Base-by-base conservation (phyloP, 2,329 filamentous ascomycete species). In the Ophiostoma angusticollis region DNA sequence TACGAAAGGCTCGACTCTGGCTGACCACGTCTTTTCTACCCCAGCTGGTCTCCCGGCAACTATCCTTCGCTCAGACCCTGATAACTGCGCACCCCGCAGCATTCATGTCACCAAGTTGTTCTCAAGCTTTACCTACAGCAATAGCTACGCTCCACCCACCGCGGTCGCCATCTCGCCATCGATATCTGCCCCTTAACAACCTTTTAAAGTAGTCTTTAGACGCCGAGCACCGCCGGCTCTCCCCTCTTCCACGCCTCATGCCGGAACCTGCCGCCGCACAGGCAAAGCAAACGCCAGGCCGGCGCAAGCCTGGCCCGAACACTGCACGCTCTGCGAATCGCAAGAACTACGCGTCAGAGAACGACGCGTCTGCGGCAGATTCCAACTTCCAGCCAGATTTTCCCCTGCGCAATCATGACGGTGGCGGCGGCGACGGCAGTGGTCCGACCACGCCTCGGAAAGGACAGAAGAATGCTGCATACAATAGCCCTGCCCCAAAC, bases 311-410 rank as follows among this genome's bases (percentile, higher is more conserved):
- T 52, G 54, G 62, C 43, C 54, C 57, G 47, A 54, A 63, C 47
- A 53, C 50, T 46, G 48, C 57, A 37, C 50, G 54, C 14, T 51
- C 63, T 27, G 22, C 34, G 13, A 58, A 57, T 9, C 65, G 65
- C 43, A 74, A 70, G 54, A 65, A 63, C n/a, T 74, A 75, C 49
- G 71, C 68, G 18, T 76, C 72, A 4, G 72, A 76, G 53, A 74
- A 68, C 49, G 72, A 76, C 49, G 56, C 59, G 47, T 56, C 52
- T 31, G 55, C 32, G 14, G 17, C 45, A 46, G 58, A 55, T 46
- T 58, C 50, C 43, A 50, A 48, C 37, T 54, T 51, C 47, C 57
- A 48, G 52, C 62, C 45, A 50, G 62, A 53, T 32, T 51, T 56
- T 38, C 32, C 11, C 4, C 39, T 14, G 11, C 36, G 35, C 13